Base-by-base conservation (phyloP, 2,329 filamentous ascomycete genomes). In the Aaosphaeria arxii region DNA sequence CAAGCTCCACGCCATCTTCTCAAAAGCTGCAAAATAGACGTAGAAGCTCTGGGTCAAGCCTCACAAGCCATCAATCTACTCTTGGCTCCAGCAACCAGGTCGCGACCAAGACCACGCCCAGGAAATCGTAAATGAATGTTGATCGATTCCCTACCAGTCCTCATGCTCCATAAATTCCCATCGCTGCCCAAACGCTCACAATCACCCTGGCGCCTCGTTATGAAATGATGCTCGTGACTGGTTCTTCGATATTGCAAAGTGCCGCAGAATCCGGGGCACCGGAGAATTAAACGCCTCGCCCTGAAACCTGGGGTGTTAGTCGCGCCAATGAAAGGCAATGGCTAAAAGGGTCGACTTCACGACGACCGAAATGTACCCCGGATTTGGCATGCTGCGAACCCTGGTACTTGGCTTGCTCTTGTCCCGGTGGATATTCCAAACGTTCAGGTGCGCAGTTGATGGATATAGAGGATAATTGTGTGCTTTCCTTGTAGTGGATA, bases 341-440 rank as follows among this genome's bases (percentile, higher is more conserved):
- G 29, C 17, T 9, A 46, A 33, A 50, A 40, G 44, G 35, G 30
- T 30, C 6, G 43, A 7, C 32, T 7, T 6, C 9, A 24, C 28
- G 17, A 28, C 17, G 17, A 24, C 17, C 17, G 7, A 11, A 7
- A 11, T 43, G 40, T 44, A 36, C 42, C 49, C 42, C 44, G 45
- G 42, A 48, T 48, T 48, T 44, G 36, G 30, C 4, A 5, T 17
- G 28, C 11, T 28, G 6, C 41, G 4, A n/a, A 44, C 17, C 44
- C 48, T 46, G 42, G 45, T 45, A 31, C 42, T 47, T 42, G 42
- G 38, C 24, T 33, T n/a, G 5, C 30, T 9, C 45, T 51, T 48
- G 45, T 48, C 49, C 49, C 39, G 45, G 49, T 47, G 45, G 48
- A 17, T 47, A 47, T 47, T 36, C 33, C 9, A 36, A 36, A 24